Evolutionary conservation across 169 alveolate genomes (phyloP).

Genomic region (Babesia divergens): DNA sequence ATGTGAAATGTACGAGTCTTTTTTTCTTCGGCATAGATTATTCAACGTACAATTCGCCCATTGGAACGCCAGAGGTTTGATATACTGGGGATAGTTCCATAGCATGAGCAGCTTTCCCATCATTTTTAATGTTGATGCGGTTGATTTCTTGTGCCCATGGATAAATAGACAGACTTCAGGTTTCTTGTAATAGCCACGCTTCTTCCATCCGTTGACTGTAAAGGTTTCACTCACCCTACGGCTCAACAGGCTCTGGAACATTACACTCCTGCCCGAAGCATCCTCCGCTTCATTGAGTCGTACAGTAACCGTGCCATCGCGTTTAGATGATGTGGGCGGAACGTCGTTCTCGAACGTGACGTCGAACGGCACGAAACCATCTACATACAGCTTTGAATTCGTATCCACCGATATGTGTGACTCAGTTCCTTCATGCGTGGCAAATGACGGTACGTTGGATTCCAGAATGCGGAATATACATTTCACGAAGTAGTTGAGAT

Average conservation of each 20-base stretch:
- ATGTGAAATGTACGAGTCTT: constrained; percentile 39
- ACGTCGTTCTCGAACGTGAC: constrained; percentile 10
- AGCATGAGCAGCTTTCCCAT: constrained; percentile 80
- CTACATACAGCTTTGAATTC: constrained; percentile 69
- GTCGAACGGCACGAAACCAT: constrained; percentile 63
- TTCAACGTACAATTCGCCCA: too few species aligned
- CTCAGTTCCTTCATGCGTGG: constrained; percentile 70
- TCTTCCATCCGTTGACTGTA: constrained; percentile 69
- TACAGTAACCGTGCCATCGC: neutral
- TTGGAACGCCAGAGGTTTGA: constrained; percentile 75
- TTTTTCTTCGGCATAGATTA: too few species aligned
- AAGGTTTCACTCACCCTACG: constrained; percentile 40
- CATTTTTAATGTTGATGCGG: constrained; percentile 63
- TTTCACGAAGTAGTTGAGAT: constrained; percentile 60
- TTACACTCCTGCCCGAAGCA: neutral
- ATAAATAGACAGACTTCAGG: constrained; percentile 79
- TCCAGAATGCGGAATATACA: constrained; percentile 68
- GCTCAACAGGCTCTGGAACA: constrained; percentile 9
- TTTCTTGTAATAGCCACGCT: constrained; percentile 67
- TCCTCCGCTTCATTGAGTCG: neutral
- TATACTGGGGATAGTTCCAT: constrained; percentile 80
- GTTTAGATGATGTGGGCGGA: neutral
- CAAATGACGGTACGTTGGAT: constrained; percentile 80
- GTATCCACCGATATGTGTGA: constrained; percentile 77
- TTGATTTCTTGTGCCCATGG: constrained; percentile 74